A percentile compares a stretch with the other conserved stretches of the same genome.
Conservation (phyloP, 768 basidiomycete species). For the Suillus tomentosus region DNA sequence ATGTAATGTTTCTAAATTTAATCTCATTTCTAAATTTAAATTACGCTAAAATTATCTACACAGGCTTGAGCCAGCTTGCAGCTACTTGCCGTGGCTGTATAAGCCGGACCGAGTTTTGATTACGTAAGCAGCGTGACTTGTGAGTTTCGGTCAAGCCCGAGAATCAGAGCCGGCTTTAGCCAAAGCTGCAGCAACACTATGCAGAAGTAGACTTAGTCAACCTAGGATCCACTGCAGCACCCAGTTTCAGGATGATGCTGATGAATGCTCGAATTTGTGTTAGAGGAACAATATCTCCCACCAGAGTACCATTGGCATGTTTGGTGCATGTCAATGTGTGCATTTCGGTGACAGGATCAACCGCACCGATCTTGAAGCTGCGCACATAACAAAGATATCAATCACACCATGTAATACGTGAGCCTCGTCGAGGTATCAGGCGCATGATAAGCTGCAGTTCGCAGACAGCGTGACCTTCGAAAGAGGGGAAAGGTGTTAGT, state of each 20-base stretch:
- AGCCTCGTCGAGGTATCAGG: too few species aligned
- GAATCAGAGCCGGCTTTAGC: not conserved
- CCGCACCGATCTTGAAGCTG: too few species aligned
- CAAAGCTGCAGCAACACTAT: too few species aligned
- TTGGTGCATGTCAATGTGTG: too few species aligned
- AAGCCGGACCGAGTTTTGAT: not conserved
- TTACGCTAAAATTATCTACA: not conserved
- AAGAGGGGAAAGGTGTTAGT: not conserved
- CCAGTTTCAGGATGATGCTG: too few species aligned
- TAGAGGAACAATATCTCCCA: constrained; percentile 34
- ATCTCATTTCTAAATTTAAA: not conserved
- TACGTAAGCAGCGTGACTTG: not conserved
- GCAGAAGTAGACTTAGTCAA: constrained; percentile 29
- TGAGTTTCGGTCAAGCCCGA: not conserved
- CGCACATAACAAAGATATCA: too few species aligned
- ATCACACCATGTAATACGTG: too few species aligned
- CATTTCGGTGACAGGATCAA: too few species aligned
- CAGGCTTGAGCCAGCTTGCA: not conserved
- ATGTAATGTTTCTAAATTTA: too few species aligned
- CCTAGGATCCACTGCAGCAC: not conserved
- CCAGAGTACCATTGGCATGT: too few species aligned
- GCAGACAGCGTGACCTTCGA: too few species aligned
- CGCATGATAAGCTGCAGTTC: too few species aligned
- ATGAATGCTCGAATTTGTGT: constrained; percentile 20
- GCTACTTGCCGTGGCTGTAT: not conserved